A percentile compares a stretch with the other conserved stretches of the same genome.
Conservation (phyloP, 1,139 yeast species). For the Candida tetrigidarum region DNA sequence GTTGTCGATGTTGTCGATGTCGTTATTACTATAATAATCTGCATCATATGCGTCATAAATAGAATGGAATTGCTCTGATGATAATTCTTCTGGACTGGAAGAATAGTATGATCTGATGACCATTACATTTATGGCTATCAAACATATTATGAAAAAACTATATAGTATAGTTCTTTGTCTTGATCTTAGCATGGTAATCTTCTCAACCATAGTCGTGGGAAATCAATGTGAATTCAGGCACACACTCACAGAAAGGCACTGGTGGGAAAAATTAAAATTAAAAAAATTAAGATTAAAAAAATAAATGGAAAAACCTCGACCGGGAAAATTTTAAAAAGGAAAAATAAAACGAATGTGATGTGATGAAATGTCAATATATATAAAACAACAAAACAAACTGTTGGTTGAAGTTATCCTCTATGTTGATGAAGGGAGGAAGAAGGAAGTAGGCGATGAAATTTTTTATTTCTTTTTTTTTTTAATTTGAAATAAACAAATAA, state of each 20-base stretch:
- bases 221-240: background rate
- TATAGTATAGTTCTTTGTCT: slow-evolving; percentile 1
- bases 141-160: background rate
- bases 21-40: slow-evolving; percentile 3
- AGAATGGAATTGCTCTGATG: slow-evolving; percentile 7
- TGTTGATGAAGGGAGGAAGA: too few species aligned
- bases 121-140: background rate
- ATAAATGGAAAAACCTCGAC: too few species aligned
- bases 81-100: background rate
- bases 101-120: background rate
- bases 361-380: too few species aligned
- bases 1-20: too few species aligned
- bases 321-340: too few species aligned
- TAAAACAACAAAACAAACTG: too few species aligned
- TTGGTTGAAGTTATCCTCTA: too few species aligned
- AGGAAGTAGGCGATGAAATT: background rate
- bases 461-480: too few species aligned
- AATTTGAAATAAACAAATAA: too few species aligned
- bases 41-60: slow-evolving; percentile 16
- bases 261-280: background rate
- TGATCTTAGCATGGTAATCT: background rate
- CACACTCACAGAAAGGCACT: background rate
- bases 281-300: background rate
- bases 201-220: slow-evolving; percentile 3
- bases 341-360: too few species aligned